Evolutionary conservation across 495 filamentous ascomycete species (phyloP).

Genomic region (Penicillium lividum): DNA sequence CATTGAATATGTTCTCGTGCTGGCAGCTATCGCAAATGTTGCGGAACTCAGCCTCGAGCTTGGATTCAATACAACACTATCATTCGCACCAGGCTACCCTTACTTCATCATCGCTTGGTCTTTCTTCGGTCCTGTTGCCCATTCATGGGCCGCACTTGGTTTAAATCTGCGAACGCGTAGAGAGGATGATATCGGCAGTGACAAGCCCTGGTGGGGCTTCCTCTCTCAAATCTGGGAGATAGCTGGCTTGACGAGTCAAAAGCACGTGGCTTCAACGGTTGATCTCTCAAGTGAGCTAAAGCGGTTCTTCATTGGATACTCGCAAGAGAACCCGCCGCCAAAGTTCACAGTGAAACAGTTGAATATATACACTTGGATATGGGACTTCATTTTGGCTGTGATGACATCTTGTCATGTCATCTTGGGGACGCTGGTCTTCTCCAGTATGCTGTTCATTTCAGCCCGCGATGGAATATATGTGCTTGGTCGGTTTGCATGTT

Average conservation of each 20-base stretch:
- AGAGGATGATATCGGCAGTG: not conserved
- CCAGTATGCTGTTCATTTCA: conserved; percentile 13
- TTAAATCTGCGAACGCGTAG: not conserved
- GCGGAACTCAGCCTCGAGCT: not conserved
- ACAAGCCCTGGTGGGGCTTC: not conserved
- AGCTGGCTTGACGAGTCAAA: no score
- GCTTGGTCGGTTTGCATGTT: conserved; percentile 3
- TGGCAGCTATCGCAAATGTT: not conserved
- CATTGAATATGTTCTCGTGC: not conserved
- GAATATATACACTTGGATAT: not conserved
- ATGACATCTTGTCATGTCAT: not conserved
- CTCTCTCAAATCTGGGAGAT: no score
- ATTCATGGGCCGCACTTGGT: not conserved
- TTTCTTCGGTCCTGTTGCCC: not conserved
- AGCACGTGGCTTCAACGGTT: no score
- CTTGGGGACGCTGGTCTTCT: conserved; percentile 5
- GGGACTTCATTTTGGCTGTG: not conserved
- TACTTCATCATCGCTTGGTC: not conserved
- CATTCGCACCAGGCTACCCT: not conserved
- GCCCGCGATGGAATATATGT: not conserved
- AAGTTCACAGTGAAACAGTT: not conserved
- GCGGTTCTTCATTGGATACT: no score
- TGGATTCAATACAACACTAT: not conserved
- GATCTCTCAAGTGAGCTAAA: no score
- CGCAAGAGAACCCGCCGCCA: not conserved